Evolutionary conservation across 2,329 filamentous ascomycete genomes (phyloP).

Genomic region (Penicillium brevicompactum): DNA sequence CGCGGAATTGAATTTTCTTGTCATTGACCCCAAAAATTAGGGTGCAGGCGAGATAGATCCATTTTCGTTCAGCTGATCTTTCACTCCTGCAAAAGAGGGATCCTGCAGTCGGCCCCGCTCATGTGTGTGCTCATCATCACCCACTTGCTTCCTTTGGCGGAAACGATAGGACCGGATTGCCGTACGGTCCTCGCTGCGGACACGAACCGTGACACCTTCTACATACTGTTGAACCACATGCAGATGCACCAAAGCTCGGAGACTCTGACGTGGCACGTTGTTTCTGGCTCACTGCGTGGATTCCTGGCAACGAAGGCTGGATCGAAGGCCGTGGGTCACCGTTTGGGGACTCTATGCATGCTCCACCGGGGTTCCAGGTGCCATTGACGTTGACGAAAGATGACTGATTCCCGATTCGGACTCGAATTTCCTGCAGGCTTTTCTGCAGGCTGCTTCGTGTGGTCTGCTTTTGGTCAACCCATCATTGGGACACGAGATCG

Average conservation of each 20-base stretch:
- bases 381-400: constrained; percentile 16
- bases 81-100: constrained; percentile 42
- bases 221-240: constrained; percentile 38
- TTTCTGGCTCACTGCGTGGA: constrained; percentile 34
- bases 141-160: constrained; percentile 25
- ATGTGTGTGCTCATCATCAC: constrained; percentile 38
- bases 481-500: constrained; percentile 25
- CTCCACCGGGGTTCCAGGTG: constrained; percentile 13
- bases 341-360: constrained; percentile 15
- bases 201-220: constrained; percentile 37
- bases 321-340: constrained; percentile 26
- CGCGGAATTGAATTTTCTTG: constrained; percentile 23
- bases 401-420: constrained; percentile 6
- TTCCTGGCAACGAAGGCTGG: constrained; percentile 28
- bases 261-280: constrained; percentile 45
- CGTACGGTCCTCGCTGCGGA: constrained; percentile 35
- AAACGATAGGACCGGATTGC: constrained; percentile 36
- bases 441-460: constrained; percentile 11
- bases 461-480: background rate
- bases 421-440: constrained; percentile 10
- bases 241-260: constrained; percentile 42
- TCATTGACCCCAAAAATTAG: constrained; percentile 16
- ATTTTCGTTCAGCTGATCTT: constrained; percentile 46
- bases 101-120: constrained; percentile 40
- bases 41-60: constrained; percentile 24